These are phyloP conservation scores for Rhynchospora breviuscula DNA, from an alignment of 176 grass and related monocot species.

Conservation along the genomic window DNA sequence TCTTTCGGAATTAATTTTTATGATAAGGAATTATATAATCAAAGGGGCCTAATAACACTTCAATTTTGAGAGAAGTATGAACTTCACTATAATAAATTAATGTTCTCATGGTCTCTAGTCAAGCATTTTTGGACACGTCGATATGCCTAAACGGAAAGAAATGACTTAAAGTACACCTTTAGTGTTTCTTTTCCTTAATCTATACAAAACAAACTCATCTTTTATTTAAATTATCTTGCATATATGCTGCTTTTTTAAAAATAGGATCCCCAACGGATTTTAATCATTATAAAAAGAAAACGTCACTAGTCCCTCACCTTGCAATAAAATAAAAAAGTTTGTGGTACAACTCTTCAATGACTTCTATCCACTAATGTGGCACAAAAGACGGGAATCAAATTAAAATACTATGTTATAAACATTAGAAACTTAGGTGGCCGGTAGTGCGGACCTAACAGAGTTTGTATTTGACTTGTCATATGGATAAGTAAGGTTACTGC, in stretches of 20 bases:
- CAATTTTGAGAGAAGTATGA: not conserved
- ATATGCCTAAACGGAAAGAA: not conserved
- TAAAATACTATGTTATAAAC: not conserved
- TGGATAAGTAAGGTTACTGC: not conserved
- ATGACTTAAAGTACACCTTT: not conserved
- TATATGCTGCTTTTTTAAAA: not conserved
- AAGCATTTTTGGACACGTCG: not conserved
- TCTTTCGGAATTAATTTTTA: not conserved
- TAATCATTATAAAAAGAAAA: not conserved
- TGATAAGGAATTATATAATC: not conserved
- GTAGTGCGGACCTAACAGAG: not conserved
- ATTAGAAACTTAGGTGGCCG: not conserved
- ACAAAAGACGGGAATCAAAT: not conserved
- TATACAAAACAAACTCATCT: not conserved
- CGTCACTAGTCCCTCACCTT: not conserved
- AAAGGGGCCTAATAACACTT: no score
- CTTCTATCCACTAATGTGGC: slow-evolving; percentile 4
- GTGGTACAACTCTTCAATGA: not conserved
- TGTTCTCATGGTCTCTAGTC: not conserved
- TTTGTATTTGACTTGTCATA: not conserved
- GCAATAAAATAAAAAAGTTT: not conserved
- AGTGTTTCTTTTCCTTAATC: not conserved
- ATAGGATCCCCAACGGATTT: not conserved
- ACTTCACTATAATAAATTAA: not conserved
- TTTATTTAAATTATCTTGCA: not conserved